A percentile compares a stretch with the other conserved stretches of the same genome.
Conservation (phyloP, 768 basidiomycete genomes). For the Suillus lakei region DNA sequence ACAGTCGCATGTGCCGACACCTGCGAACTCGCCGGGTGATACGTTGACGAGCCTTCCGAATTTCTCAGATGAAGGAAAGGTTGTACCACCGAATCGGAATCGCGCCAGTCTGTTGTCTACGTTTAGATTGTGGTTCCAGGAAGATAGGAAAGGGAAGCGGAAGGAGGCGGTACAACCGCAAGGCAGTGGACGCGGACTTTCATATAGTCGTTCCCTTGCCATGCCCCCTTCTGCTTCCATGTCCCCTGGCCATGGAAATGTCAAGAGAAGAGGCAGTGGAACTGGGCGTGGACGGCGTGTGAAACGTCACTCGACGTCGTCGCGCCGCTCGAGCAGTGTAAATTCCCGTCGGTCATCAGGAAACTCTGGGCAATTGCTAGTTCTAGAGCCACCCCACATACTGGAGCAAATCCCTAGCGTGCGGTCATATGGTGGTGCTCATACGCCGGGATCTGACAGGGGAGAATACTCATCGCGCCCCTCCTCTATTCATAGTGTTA, state of each 20-base stretch:
- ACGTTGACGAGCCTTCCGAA: slow-evolving; percentile 54
- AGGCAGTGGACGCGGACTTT: slow-evolving; percentile 24
- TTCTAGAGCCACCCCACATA: slow-evolving; percentile 61
- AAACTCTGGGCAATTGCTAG: slow-evolving; percentile 48
- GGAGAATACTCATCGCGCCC: slow-evolving; percentile 82
- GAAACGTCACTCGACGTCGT: slow-evolving; percentile 76
- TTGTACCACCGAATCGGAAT: slow-evolving; percentile 52
- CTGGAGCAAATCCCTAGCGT: slow-evolving; percentile 60
- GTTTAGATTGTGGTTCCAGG: slow-evolving; percentile 92
- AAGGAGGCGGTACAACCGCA: slow-evolving; percentile 48
- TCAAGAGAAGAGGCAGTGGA: slow-evolving; percentile 58
- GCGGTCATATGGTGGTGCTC: slow-evolving; percentile 76
- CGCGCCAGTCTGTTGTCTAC: slow-evolving; percentile 82
- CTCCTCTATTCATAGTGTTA: slow-evolving; percentile 83
- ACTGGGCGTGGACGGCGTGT: slow-evolving; percentile 53
- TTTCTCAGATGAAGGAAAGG: slow-evolving; percentile 39
- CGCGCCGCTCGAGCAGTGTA: slow-evolving; percentile 88
- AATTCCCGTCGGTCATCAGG: slow-evolving; percentile 79
- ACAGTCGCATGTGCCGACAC: slow-evolving; percentile 44
- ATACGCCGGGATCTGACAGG: slow-evolving; percentile 87
- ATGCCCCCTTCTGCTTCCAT: slow-evolving; percentile 30
- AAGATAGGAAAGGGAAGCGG: slow-evolving; percentile 87
- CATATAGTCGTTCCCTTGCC: slow-evolving; percentile 31
- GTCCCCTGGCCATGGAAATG: slow-evolving; percentile 39
- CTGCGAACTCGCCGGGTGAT: slow-evolving; percentile 57